Evolutionary conservation across 495 filamentous ascomycete genomes (phyloP).

Genomic region (Monascus purpureus): DNA sequence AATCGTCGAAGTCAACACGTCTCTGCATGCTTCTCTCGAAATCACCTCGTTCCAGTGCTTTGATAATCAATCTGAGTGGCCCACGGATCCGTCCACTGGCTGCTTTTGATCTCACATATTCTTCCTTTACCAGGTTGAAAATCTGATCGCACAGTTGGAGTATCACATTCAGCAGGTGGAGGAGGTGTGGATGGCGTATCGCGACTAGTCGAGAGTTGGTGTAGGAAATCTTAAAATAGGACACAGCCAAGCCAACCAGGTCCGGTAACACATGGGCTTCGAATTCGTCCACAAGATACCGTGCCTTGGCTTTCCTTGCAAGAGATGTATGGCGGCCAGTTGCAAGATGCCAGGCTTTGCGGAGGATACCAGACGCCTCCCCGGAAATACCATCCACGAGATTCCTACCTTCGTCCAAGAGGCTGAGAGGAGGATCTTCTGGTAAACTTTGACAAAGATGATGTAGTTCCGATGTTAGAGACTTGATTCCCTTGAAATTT

Average conservation of each 20-base stretch:
- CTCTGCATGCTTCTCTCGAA: not conserved
- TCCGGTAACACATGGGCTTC: constrained; percentile 11
- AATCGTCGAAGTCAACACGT: not conserved
- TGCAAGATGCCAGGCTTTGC: constrained; percentile 3
- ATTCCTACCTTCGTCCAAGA: constrained; percentile 1
- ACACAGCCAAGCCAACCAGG: constrained; percentile 8
- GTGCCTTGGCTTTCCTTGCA: not conserved
- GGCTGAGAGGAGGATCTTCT: not conserved
- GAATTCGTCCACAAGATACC: constrained; percentile 8
- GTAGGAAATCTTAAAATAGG: constrained; percentile 12
- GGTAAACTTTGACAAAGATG: constrained; percentile 1
- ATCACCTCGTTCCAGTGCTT: constrained; percentile 1
- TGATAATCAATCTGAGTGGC: constrained; percentile 4
- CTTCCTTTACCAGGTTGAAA: not conserved
- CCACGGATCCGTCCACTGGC: not conserved
- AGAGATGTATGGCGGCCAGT: not conserved
- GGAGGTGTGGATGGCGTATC: constrained; percentile 5
- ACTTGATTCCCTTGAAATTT: constrained; percentile 1
- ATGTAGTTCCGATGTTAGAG: not conserved
- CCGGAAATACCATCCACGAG: constrained; percentile 4
- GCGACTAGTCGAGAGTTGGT: constrained; percentile 1
- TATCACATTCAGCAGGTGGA: constrained; percentile 6
- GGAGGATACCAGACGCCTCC: constrained; percentile 2
- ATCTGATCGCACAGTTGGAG: constrained; percentile 6
- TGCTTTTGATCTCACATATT: constrained; percentile 1